Percentiles rank a stretch among this genome's conserved stretches.
Conservation (phyloP, 2,329 filamentous ascomycete genomes). For the Xylaria sp. region DNA sequence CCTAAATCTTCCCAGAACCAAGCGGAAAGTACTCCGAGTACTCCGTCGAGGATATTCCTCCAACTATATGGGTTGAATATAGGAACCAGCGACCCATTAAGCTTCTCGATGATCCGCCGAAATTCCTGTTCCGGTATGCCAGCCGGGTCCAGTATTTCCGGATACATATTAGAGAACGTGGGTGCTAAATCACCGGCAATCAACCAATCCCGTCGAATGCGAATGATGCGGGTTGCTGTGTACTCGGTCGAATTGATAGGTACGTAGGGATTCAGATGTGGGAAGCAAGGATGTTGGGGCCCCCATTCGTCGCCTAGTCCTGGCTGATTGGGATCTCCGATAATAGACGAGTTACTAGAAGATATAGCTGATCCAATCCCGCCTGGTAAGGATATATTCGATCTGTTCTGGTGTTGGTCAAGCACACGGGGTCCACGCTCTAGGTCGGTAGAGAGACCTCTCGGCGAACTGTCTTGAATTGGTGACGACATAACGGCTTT, state of each 20-base stretch:
- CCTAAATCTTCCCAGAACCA: conserved; percentile 97
- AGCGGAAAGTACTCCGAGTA: conserved; percentile 84
- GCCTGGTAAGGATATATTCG: conserved; percentile 61
- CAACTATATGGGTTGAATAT: conserved; percentile 82
- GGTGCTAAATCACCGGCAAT: conserved; percentile 88
- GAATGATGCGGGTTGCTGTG: conserved; percentile 85
- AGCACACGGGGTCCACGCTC: conserved; percentile 64
- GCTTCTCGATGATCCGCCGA: conserved; percentile 79
- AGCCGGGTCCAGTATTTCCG: conserved; percentile 89
- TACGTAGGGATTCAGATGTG: conserved; percentile 93
- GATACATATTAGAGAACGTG: conserved; percentile 94
- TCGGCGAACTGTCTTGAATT: conserved; percentile 51
- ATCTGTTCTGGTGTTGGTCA: conserved; percentile 55
- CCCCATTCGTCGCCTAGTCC: conserved; percentile 87
- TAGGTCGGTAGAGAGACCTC: conserved; percentile 62
- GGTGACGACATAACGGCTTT: conserved; percentile 58
- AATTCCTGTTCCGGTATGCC: conserved; percentile 89
- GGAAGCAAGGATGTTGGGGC: conserved; percentile 91
- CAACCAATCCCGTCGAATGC: conserved; percentile 92
- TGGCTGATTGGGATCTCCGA: conserved; percentile 70
- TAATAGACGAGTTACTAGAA: conserved; percentile 69
- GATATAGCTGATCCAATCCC: conserved; percentile 65
- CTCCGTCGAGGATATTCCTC: conserved; percentile 81
- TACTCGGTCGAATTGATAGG: conserved; percentile 80
- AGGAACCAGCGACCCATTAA: conserved; percentile 81